Evolutionary conservation across 805 yeast species (phyloP).

Genomic region (Candida verbasci): DNA sequence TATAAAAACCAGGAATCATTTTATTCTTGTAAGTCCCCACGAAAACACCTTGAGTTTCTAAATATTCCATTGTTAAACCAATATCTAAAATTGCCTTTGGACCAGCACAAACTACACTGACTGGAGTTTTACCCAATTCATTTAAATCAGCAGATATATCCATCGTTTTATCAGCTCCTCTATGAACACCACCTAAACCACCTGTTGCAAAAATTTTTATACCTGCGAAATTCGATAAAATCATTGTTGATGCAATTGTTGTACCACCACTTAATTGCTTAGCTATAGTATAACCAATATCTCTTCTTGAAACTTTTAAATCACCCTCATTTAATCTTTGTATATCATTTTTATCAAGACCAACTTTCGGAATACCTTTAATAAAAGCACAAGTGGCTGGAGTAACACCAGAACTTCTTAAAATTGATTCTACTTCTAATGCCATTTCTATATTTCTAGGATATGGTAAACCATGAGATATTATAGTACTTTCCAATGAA

Average conservation of each 20-base stretch:
- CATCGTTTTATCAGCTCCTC: constrained; percentile 69
- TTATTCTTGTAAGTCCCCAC: constrained; percentile 59
- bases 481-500: constrained; percentile 80
- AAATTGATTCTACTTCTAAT: constrained; percentile 52
- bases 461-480: constrained; percentile 85
- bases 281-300: constrained; percentile 69
- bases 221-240: constrained; percentile 68
- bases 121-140: constrained; percentile 77
- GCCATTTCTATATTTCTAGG: constrained; percentile 80
- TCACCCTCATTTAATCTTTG: constrained; percentile 42
- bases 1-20: constrained; percentile 76
- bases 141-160: constrained; percentile 86
- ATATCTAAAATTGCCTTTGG: constrained; percentile 85
- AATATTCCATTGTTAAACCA: constrained; percentile 73
- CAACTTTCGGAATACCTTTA: constrained; percentile 68
- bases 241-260: constrained; percentile 87
- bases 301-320: constrained; percentile 74
- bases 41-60: constrained; percentile 88
- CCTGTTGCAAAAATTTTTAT: constrained; percentile 89
- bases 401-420: constrained; percentile 60
- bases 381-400: constrained; percentile 87
- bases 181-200: constrained; percentile 89
- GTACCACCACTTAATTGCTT: constrained; percentile 74
- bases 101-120: constrained; percentile 89
- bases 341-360: constrained; percentile 50